Evolutionary conservation across 2,329 filamentous ascomycete species (phyloP), one percentile per base, ranked within the genome.

Genomic region (Trichophaea hybrida): DNA sequence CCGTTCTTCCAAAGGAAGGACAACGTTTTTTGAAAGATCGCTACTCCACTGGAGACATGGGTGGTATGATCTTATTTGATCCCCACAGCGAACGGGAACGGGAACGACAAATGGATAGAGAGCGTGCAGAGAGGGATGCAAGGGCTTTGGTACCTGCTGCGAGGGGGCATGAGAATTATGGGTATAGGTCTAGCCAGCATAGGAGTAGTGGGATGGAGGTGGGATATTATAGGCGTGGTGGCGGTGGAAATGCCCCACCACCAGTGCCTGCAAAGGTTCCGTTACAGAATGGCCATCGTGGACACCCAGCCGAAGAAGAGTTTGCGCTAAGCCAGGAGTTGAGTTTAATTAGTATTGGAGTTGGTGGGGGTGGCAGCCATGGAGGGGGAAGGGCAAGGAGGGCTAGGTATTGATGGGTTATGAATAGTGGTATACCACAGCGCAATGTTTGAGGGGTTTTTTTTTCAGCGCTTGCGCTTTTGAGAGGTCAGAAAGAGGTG

Each of bases 341-440:
- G 61, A 65, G 63, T 38, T 53, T 63, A 48, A 66, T 66, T 12
- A 65, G 60, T 44, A 65, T 66, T 40, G 64, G 64, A 35, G 59
- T 59, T 43, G 53, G 55, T 6, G 44, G n/a, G 35, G 57, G 59
- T 12, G 64, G 62, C 3, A 3, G 24, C 24, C 1, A 3, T 24
- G 24, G 24, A 24, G 24, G 24, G 24, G 24, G 24, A 24, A 24
- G 24, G 24, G 24, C 3, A 24, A 24, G 24, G 24, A 24, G 24
- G 24, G 24, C 24, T 24, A 24, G 24, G 24, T 24, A 24, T 24
- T 24, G 24, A 24, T 24, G 24, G 24, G 24, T 24, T 24, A 24
- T 24, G 3, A 24, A 24, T 24, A 24, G 3, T 24, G 24, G 24
- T 24, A 24, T 24, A 24, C 24, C 24, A 24, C 24, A 3, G 24